Evolutionary conservation across 768 basidiomycete species (phyloP).

Genomic region (Pleurotus ostreatus): DNA sequence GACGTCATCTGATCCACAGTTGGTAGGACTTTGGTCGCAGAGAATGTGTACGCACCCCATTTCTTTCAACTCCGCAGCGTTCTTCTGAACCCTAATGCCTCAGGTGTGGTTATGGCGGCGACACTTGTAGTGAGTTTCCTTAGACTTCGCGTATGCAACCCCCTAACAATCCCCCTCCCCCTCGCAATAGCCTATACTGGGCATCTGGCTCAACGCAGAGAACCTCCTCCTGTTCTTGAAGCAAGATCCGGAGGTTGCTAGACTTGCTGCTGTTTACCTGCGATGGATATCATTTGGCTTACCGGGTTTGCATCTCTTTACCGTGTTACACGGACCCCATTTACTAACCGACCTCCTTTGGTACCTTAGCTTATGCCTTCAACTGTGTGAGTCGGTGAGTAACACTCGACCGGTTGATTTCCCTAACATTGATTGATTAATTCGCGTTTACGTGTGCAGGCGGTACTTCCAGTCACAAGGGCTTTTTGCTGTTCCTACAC

Average conservation of each 20-base stretch:
- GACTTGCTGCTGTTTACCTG: slow-evolving; percentile 72
- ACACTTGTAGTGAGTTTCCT: slow-evolving; percentile 11
- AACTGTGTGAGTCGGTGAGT: slow-evolving; percentile 45
- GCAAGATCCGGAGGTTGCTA: slow-evolving; percentile 84
- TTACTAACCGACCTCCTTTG: not conserved
- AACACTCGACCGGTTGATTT: no score
- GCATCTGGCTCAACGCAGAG: slow-evolving; percentile 85
- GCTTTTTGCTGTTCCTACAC: slow-evolving; percentile 80
- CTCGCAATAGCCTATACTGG: slow-evolving; percentile 40
- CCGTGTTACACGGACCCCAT: no score
- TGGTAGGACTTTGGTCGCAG: slow-evolving; percentile 90
- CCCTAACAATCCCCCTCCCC: no score
- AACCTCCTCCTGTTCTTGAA: slow-evolving; percentile 66
- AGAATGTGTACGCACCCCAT: slow-evolving; percentile 62
- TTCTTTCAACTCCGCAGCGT: not conserved
- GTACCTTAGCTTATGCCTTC: slow-evolving; percentile 40
- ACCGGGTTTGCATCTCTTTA: slow-evolving; percentile 39
- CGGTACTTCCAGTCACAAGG: slow-evolving; percentile 64
- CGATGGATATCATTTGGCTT: slow-evolving; percentile 74
- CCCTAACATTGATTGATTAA: no score
- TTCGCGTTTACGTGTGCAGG: slow-evolving; percentile 23
- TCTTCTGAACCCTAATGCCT: slow-evolving; percentile 19
- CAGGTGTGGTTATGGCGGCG: slow-evolving; percentile 10
- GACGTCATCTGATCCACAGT: slow-evolving; percentile 80
- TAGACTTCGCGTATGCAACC: no score